Evolutionary conservation across 768 basidiomycete genomes (phyloP).

Genomic region (Phylloporus sp.): DNA sequence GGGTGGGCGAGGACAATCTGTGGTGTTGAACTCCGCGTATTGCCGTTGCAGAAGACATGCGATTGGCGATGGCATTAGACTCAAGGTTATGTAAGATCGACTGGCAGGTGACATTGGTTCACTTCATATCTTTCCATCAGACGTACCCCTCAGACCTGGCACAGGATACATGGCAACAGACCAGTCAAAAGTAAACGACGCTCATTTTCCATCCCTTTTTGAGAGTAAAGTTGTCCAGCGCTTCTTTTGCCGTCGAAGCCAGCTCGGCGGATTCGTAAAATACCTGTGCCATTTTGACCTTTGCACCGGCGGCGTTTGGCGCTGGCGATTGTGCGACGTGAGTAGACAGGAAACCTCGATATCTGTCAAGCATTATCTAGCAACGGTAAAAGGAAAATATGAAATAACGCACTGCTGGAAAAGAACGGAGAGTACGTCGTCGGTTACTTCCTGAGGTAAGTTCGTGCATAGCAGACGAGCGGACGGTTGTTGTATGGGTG

Average conservation of each 20-base stretch:
- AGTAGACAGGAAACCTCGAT: conserved; percentile 75
- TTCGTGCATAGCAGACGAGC: conserved; percentile 75
- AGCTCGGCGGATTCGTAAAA: conserved; percentile 72
- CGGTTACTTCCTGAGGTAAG: conserved; percentile 86
- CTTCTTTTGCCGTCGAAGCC: conserved; percentile 75
- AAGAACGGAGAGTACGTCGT: conserved; percentile 78
- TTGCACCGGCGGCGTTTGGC: conserved; percentile 58
- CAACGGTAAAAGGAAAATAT: neutral
- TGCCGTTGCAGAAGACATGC: conserved; percentile 4
- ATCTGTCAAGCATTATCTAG: conserved; percentile 43
- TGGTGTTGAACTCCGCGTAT: too few relatives aligned
- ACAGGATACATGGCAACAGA: conserved; percentile 13
- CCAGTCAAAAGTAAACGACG: conserved; percentile 57
- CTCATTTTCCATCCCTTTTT: conserved; percentile 86
- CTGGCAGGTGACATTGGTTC: neutral
- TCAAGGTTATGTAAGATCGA: conserved; percentile 1
- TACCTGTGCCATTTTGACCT: conserved; percentile 78
- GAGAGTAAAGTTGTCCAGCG: conserved; percentile 79
- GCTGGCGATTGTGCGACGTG: conserved; percentile 67
- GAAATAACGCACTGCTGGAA: conserved; percentile 79
- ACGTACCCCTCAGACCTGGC: conserved; percentile 41
- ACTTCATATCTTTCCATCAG: neutral
- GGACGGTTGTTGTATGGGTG: conserved; percentile 51
- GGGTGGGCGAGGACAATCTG: conserved; percentile 11
- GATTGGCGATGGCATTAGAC: conserved; percentile 13